Conservation (phyloP, 768 basidiomycete genomes). For the Leccinum broughii region DNA sequence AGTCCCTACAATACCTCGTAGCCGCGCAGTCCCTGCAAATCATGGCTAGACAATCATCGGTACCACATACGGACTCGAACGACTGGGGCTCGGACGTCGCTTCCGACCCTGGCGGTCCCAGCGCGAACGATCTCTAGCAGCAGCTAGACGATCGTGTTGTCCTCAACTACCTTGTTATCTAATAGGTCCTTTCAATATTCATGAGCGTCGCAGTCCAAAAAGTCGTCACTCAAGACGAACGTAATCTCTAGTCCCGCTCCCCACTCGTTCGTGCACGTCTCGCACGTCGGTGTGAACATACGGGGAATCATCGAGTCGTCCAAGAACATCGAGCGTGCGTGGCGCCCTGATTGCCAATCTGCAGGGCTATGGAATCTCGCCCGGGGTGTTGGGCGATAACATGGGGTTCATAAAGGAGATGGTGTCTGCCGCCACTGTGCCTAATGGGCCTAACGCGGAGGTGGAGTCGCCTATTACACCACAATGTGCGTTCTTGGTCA, state of each 20-base stretch:
- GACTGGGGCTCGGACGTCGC: too few relatives aligned
- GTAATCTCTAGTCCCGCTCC: constrained; percentile 60
- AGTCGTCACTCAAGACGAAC: constrained; percentile 25
- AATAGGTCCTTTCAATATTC: too few relatives aligned
- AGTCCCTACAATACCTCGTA: too few relatives aligned
- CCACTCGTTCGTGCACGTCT: constrained; percentile 65
- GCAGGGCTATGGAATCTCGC: constrained; percentile 40
- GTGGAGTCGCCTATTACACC: constrained; percentile 1
- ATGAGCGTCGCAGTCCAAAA: constrained; percentile 29
- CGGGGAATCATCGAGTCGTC: constrained; percentile 54
- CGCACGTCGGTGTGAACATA: constrained; percentile 59
- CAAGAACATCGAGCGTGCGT: constrained; percentile 52
- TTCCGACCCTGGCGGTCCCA: too few relatives aligned
- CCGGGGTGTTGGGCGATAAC: constrained; percentile 32
- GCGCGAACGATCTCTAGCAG: too few relatives aligned
- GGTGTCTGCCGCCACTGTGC: constrained; percentile 18
- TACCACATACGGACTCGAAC: too few relatives aligned
- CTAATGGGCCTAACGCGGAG: not conserved
- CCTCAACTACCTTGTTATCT: too few relatives aligned
- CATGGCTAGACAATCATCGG: too few relatives aligned
- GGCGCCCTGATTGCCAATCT: constrained; percentile 47
- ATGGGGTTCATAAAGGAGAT: constrained; percentile 37
- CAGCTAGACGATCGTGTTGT: too few relatives aligned
- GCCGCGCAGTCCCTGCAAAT: too few relatives aligned
- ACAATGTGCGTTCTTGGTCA: constrained; percentile 13